phyloP scores from a whole-genome alignment of 805 yeast genomes.

The Blastobotrys robertii region DNA sequence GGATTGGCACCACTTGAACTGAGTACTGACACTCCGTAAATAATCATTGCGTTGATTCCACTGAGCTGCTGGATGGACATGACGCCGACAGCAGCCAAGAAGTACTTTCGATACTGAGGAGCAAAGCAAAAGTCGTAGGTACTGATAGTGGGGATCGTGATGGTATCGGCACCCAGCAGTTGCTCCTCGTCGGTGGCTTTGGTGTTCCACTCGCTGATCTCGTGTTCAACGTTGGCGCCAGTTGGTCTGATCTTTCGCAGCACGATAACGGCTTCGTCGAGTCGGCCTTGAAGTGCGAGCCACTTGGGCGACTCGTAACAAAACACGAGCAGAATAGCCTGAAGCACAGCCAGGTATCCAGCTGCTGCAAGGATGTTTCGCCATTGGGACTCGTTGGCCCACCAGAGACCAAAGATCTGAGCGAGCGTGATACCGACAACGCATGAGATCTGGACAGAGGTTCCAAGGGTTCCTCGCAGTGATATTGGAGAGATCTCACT shows the following conservation, averaged over 20 bases:
- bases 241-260: slow-evolving; percentile 30
- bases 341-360: slow-evolving; percentile 40
- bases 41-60: slow-evolving; percentile 87
- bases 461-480: slow-evolving; percentile 69
- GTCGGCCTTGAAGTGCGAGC: slow-evolving; percentile 45
- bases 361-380: slow-evolving; percentile 60
- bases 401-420: slow-evolving; percentile 60
- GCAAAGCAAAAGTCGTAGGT: slow-evolving; percentile 38
- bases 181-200: slow-evolving; percentile 5
- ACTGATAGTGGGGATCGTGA: slow-evolving; percentile 3
- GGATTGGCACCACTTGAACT: slow-evolving; percentile 68
- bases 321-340: slow-evolving; percentile 33
- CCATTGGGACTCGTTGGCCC: slow-evolving; percentile 66
- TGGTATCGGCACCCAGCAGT: background rate
- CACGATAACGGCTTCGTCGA: slow-evolving; percentile 33
- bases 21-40: slow-evolving; percentile 84
- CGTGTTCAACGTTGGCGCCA: slow-evolving; percentile 19
- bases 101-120: slow-evolving; percentile 45
- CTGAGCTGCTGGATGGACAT: slow-evolving; percentile 83
- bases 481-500: slow-evolving; percentile 68
- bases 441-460: slow-evolving; percentile 81
- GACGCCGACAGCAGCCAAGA: slow-evolving; percentile 57
- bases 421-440: slow-evolving; percentile 78
- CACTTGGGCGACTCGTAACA: slow-evolving; percentile 78
- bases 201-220: slow-evolving; percentile 19